Base-by-base conservation (phyloP, 768 basidiomycete genomes). In the Rickenella mellea region DNA sequence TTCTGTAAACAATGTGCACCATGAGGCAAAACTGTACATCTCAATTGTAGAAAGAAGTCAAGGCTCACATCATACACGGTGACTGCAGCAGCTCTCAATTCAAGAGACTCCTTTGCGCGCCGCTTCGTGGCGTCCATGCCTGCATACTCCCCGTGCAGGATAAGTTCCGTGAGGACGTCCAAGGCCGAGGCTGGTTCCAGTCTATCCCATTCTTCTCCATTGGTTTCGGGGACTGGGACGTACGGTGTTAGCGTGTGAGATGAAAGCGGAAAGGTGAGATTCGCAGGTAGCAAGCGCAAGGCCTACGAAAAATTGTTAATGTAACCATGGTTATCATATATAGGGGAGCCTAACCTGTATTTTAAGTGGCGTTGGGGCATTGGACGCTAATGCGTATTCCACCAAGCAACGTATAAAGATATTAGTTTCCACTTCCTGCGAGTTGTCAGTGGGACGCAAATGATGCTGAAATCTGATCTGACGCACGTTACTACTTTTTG, bases 201-300 rank as follows among this genome's bases (percentile, higher is more conserved):
- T 17, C 91, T 74, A 57, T 93, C 88, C 88, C 88, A 91, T 55
- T 94, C 90, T 61, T 94, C 91, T 6, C 89, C 89, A 46, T 86
- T 74, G 42, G 93, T 74, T 60, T 88, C 78, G 45, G 86, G 77
- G 31, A 83, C 77, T 53, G 87, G 75, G 63, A 83, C 68, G 57
- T 87, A 79, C 48, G 83, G 76, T 42, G 83, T 80, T 46, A 85
- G 56, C 49, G 77, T 67, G 54, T 93, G 59, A 49, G 79, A 64
- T 39, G 79, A 68, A 51, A 97, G 61, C 37, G 76, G 81, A 53
- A 73, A 83, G 51, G 65, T 77, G 52, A 60, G 69, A 53, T 50
- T 67, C 19, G 50, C 55, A 11, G 80, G 74, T n/a, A 86, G 67
- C 12, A 79, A 65, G 42, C 70, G 71, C 21, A 85, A 61, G 8